Conservation (phyloP, 139 green algal species). For the Chlamydomonas sphaeroides region DNA sequence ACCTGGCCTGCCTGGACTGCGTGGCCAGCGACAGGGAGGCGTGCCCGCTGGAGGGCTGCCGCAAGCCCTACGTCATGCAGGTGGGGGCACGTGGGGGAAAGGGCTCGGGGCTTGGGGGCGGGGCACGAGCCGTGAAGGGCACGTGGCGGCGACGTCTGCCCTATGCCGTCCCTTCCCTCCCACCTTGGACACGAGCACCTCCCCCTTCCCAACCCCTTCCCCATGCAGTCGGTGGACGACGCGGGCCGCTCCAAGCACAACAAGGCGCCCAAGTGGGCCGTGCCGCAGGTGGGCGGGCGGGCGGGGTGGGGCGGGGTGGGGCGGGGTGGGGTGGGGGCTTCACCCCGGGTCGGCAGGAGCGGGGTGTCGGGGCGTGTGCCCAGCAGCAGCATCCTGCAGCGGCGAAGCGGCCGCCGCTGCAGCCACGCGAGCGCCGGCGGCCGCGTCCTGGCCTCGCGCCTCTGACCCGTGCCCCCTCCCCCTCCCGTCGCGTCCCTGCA, state of each 20-base stretch:
- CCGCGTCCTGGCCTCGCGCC: too few relatives aligned
- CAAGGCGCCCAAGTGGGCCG: conserved; percentile 78
- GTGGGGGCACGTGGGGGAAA: not conserved
- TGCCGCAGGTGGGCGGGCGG: conserved; percentile 43
- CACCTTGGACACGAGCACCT: too few relatives aligned
- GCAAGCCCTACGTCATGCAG: conserved; percentile 70
- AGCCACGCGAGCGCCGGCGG: too few relatives aligned
- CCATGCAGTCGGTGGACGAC: conserved; percentile 69
- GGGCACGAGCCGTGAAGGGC: too few relatives aligned
- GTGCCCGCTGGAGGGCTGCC: conserved; percentile 69
- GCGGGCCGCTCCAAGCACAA: conserved; percentile 68
- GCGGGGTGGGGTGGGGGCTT: too few relatives aligned
- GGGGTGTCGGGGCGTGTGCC: not conserved
- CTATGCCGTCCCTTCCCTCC: too few relatives aligned
- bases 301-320: too few relatives aligned
- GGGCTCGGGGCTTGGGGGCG: too few relatives aligned
- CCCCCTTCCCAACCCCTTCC: not conserved
- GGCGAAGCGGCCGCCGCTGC: not conserved
- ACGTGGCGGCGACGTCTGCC: too few relatives aligned
- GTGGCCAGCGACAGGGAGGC: conserved; percentile 29
- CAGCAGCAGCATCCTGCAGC: not conserved
- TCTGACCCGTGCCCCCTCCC: too few relatives aligned
- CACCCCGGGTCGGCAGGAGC: not conserved
- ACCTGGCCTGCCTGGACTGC: conserved; percentile 90
- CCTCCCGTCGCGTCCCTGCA: not conserved